Evolutionary conservation across 352 stramenopile species (phyloP).

Genomic region (Pythium guiyangense): DNA sequence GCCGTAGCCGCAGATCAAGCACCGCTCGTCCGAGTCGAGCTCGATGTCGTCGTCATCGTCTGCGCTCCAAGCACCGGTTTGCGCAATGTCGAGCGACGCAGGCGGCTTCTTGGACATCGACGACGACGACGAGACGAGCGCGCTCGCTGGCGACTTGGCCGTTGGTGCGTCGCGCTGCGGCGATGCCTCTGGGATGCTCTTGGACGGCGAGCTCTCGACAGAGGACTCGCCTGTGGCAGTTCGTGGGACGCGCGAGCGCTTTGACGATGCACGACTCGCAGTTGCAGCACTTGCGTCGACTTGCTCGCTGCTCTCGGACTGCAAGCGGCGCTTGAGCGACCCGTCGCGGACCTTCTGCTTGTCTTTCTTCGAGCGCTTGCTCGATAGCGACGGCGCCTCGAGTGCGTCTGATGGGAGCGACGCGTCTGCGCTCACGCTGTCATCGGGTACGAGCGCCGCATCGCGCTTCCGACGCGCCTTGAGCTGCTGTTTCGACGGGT

Average conservation of each 20-base stretch:
- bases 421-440: slow-evolving; percentile 16
- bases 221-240: slow-evolving; percentile 29
- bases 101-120: slow-evolving; percentile 19
- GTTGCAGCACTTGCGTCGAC: slow-evolving; percentile 8
- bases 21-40: slow-evolving; percentile 71
- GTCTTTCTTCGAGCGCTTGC: slow-evolving; percentile 43
- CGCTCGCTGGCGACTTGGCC: not conserved
- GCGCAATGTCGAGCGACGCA: slow-evolving; percentile 33
- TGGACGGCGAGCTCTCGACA: slow-evolving; percentile 31
- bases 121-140: slow-evolving; percentile 10
- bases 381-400: not conserved
- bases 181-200: slow-evolving; percentile 22
- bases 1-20: slow-evolving; percentile 72
- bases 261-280: slow-evolving; percentile 32
- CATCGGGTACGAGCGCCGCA: slow-evolving; percentile 6
- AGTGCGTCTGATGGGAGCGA: not conserved
- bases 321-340: slow-evolving; percentile 52
- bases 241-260: slow-evolving; percentile 37
- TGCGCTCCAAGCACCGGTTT: slow-evolving; percentile 18
- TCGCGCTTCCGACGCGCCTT: slow-evolving; percentile 23
- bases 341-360: slow-evolving; percentile 54
- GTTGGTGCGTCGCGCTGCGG: slow-evolving; percentile 26
- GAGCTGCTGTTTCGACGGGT: slow-evolving; percentile 25
- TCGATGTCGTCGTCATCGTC: slow-evolving; percentile 37
- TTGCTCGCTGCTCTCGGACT: slow-evolving; percentile 16